phyloP scores from a whole-genome alignment of 164 flowering plant species.

The Nymphaea thermarum region DNA sequence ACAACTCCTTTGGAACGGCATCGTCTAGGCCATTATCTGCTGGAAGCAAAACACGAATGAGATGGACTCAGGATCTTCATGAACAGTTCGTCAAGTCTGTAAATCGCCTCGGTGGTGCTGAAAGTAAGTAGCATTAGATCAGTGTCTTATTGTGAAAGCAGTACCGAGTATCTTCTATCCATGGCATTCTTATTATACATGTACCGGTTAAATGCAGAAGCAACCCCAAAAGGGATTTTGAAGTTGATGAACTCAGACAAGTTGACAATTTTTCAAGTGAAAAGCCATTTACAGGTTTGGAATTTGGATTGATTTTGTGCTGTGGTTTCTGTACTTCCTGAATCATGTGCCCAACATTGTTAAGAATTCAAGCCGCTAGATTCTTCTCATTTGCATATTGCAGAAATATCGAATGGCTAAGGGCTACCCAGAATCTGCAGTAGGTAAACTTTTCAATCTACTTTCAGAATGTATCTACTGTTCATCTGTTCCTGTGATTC shows the following conservation, averaged over 20 bases:
- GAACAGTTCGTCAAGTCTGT: conserved; percentile 83
- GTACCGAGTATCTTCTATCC: no score
- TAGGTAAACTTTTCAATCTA: conserved; percentile 25
- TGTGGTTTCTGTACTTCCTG: not conserved
- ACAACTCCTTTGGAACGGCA: conserved; percentile 13
- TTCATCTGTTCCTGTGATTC: no score
- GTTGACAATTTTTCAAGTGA: conserved; percentile 83
- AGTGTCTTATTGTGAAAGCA: not conserved
- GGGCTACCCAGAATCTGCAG: conserved; percentile 47
- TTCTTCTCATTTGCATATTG: not conserved
- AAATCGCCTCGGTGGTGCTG: conserved; percentile 84
- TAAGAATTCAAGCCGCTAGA: not conserved
- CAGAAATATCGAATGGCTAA: conserved; percentile 89
- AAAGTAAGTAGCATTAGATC: conserved; percentile 42
- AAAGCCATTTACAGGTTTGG: conserved; percentile 86
- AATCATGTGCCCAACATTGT: not conserved
- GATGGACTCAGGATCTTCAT: conserved; percentile 91
- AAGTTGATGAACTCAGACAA: conserved; percentile 78
- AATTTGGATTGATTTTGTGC: conserved; percentile 10
- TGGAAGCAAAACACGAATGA: conserved; percentile 55
- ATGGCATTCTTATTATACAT: no score
- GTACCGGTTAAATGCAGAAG: conserved; percentile 30
- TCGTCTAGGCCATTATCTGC: conserved; percentile 19
- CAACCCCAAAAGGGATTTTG: conserved; percentile 89
- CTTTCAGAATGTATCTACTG: no score